phyloP scores from a whole-genome alignment of 208 protist species.

The Trypanosoma avium region DNA sequence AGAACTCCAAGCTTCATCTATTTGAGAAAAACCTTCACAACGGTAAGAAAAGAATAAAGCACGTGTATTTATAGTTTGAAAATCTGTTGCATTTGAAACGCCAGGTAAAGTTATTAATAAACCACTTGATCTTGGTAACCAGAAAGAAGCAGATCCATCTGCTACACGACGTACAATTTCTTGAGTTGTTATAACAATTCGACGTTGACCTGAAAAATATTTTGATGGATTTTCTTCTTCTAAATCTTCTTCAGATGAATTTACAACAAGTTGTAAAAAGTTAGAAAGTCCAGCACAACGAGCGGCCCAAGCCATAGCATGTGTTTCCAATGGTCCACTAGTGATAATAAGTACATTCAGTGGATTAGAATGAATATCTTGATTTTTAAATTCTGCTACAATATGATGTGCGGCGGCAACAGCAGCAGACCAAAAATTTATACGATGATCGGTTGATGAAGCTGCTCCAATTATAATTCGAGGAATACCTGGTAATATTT shows the following conservation, averaged over 20 bases:
- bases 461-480: conserved; percentile 40
- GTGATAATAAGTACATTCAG: conserved; percentile 62
- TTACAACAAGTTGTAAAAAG: conserved; percentile 43
- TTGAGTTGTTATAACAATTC: conserved; percentile 58
- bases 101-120: conserved; percentile 79
- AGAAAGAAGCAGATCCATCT: conserved; percentile 28
- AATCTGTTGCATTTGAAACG: conserved; percentile 53
- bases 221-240: conserved; percentile 14
- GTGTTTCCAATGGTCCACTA: conserved; percentile 45
- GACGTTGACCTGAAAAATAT: conserved; percentile 39
- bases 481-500: conserved; percentile 33
- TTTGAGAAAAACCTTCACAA: background rate
- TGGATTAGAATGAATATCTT: background rate
- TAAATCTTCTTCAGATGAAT: background rate
- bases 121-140: conserved; percentile 33
- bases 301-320: conserved; percentile 79
- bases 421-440: conserved; percentile 54
- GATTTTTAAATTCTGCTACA: conserved; percentile 17
- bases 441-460: conserved; percentile 12
- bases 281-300: conserved; percentile 60
- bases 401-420: conserved; percentile 58
- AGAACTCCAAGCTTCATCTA: conserved; percentile 4
- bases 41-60: conserved; percentile 63
- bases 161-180: conserved; percentile 35
- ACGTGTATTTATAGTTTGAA: conserved; percentile 70